Conservation (phyloP, 495 filamentous ascomycete species). For the Aspergillus mulundensis region DNA sequence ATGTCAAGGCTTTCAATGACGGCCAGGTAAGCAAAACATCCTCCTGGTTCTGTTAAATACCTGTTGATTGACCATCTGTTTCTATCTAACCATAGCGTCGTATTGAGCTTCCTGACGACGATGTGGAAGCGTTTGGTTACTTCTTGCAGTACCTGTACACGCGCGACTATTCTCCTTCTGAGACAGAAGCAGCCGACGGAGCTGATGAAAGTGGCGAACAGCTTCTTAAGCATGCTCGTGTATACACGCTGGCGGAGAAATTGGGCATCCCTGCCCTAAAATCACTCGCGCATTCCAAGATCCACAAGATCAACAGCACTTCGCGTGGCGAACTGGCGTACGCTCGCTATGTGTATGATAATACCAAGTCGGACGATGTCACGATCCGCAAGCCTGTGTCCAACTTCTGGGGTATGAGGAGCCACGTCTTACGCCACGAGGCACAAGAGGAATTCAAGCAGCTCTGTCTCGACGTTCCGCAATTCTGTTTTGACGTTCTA, state of each 20-base stretch:
- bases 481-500: constrained; percentile 90
- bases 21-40: constrained; percentile 21
- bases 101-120: constrained; percentile 64
- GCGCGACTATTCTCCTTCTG: constrained; percentile 66
- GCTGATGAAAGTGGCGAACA: constrained; percentile 70
- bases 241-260: constrained; percentile 86
- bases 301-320: constrained; percentile 80
- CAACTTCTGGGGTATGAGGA: constrained; percentile 82
- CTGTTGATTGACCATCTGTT: background rate
- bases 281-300: constrained; percentile 77
- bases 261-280: constrained; percentile 69
- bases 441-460: constrained; percentile 75
- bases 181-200: constrained; percentile 55
- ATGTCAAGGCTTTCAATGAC: constrained; percentile 53
- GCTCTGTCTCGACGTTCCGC: constrained; percentile 83
- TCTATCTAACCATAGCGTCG: constrained; percentile 38
- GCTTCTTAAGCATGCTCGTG: constrained; percentile 77
- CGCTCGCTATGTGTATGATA: constrained; percentile 82
- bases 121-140: constrained; percentile 77
- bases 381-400: constrained; percentile 78
- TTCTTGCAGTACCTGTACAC: constrained; percentile 94
- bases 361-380: constrained; percentile 63
- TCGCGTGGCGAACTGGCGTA: constrained; percentile 86
- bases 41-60: background rate
- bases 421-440: constrained; percentile 75